A percentile compares a stretch with the other conserved stretches of the same genome.
Evolutionary conservation across 164 flowering plant genomes (phyloP).

Genomic region (Stephania yunnanensis): DNA sequence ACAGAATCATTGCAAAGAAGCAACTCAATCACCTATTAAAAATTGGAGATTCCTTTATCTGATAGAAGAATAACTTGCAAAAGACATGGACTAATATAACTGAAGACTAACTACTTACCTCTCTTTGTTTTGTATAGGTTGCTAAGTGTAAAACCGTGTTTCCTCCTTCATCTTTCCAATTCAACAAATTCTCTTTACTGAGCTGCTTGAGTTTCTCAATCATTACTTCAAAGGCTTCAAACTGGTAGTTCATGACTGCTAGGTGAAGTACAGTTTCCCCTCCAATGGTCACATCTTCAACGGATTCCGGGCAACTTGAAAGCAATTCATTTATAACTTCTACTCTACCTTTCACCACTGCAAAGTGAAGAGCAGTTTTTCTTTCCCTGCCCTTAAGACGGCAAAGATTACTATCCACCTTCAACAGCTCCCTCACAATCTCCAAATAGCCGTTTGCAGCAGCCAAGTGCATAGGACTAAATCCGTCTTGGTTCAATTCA

Average conservation of each 20-base stretch:
- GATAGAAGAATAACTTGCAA: no score
- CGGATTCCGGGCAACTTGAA: constrained; percentile 12
- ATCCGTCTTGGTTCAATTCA: constrained; percentile 32
- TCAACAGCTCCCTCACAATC: constrained; percentile 11
- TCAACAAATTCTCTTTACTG: constrained; percentile 15
- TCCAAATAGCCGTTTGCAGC: constrained; percentile 11
- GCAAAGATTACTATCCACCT: constrained; percentile 15
- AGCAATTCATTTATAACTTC: constrained; percentile 25
- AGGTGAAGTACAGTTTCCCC: constrained; percentile 38
- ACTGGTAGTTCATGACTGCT: constrained; percentile 30
- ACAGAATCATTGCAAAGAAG: constrained; percentile 7
- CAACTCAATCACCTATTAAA: constrained; percentile 12
- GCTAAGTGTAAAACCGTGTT: constrained; percentile 41
- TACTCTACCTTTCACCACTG: constrained; percentile 27
- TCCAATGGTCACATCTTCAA: constrained; percentile 22
- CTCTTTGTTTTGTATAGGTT: constrained; percentile 25
- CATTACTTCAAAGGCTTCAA: constrained; percentile 22
- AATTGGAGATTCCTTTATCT: no score
- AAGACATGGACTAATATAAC: neutral
- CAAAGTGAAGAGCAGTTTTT: constrained; percentile 32
- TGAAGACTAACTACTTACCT: constrained; percentile 7
- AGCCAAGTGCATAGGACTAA: constrained; percentile 33
- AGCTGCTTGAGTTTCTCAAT: constrained; percentile 16
- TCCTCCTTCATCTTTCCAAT: constrained; percentile 28
- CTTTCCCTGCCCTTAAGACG: constrained; percentile 21